Base-by-base conservation (phyloP, 306 rosid genomes). In the Cucurbita pepo region DNA sequence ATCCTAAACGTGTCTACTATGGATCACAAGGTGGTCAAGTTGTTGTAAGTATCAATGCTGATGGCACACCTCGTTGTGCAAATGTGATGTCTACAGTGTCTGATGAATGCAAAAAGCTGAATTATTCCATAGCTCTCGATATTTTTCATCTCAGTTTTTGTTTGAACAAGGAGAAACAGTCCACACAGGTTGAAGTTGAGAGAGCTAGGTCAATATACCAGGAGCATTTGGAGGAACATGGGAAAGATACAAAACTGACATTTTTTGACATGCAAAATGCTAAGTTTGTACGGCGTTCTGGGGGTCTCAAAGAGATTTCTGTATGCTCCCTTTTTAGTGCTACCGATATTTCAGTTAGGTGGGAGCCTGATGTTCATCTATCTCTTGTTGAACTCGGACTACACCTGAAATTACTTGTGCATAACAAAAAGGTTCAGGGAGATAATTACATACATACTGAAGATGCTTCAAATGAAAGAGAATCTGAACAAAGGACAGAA, bases 281-380 rank as follows among this genome's bases (percentile, higher is more conserved):
- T 66, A 95, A 95, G 87, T 85, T 95, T 82, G 97, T 95, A 69
- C 87, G 81, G 73, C 91, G 95, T 72, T 79, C 97, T 76, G 91
- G 97, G 76, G 97, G 96, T 80, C 88, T 79, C 75, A 95, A 88
- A 79, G 97, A 95, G 84, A 81, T 91, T 77, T 76, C 92, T 79
- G 88, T 91, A n/a, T 89, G 97, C 81, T 91, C 99, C 75, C 97
- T 95, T 82, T 95, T 95, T 83, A 91, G 99, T 82, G 97, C 99
- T 67, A 91, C 97, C 57, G 92, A 95, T 78, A 95, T 95, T 75
- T 73, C 87, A 25, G 79, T 95, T 53, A 84, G 95, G 81, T 95
- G 99, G 99, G 99, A 88, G 71, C 99, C 97, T 82, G 99, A 91
- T 67, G 85, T 85, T n/a, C 96, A 95, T 74, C 75, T 95, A 75